Evolutionary conservation across 495 filamentous ascomycete species (phyloP), one percentile per base, ranked within the genome.

Genomic region (Xylaria bambusicola): DNA sequence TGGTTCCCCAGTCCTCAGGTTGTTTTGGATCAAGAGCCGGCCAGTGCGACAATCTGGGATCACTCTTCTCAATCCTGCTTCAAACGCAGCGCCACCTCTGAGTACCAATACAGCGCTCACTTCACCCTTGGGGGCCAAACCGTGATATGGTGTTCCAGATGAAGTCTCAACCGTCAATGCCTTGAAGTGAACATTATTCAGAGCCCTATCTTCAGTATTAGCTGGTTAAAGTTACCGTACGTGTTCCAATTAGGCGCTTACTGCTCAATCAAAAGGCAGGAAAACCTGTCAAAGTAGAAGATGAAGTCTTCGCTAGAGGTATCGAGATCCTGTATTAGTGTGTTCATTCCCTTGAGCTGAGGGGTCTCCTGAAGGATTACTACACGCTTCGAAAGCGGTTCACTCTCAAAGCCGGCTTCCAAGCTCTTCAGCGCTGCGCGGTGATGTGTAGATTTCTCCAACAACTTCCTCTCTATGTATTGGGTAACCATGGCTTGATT

Each of bases 11-110:
- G 88, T 96, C 2, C 84, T 79, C 27, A 87, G 76, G 67, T 93
- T 92, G 1, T 89, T 93, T 68, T 97, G 94, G 58, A 98, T 96
- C 45, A 98, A 80, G 13, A 98, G 73, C 13, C 93, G 86, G 21
- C 94, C 94, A 1, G 88, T 93, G 58, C 90, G 86, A 71, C 92
- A 96, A 68, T 98, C 94, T 0, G 93, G 92, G 17, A 98, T 88
- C 12, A 92, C 90, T 48, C 95, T 85, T 63, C 89, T 88, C 6
- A 98, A 77, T 0, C 92, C 95, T 0, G 88, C 89, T 67, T 98
- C 94, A 17, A 98, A 81, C 7, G 87, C 87, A 6, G 90, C 87
- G 13, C 94, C 94, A 29, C 91, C 94, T 48, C 94, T 86, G 1
- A 97, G 78, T 31, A 98, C 86, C 3, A 95, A 85, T 17, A 98